A percentile compares a stretch with the other conserved stretches of the same genome.
Evolutionary conservation across 768 basidiomycete genomes (phyloP).

Genomic region (Amanita polypyramis): DNA sequence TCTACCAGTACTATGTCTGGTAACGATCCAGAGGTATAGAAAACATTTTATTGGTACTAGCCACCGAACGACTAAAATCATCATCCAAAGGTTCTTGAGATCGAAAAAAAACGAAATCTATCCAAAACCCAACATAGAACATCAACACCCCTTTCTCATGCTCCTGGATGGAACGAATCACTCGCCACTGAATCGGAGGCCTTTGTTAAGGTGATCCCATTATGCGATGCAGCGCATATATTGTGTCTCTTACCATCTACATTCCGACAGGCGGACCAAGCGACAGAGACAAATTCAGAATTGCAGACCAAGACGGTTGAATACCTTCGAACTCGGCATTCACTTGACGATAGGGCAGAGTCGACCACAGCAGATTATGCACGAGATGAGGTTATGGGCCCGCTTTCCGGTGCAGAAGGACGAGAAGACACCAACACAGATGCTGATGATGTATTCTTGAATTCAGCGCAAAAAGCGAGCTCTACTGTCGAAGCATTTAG

Average conservation of each 20-base stretch:
- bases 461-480: not conserved
- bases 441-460: not conserved
- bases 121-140: constrained; percentile 31
- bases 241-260: not conserved
- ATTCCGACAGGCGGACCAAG: constrained; percentile 29
- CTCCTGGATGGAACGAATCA: constrained; percentile 65
- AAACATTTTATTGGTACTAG: not conserved
- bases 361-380: constrained; percentile 27
- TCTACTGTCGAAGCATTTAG: constrained; percentile 1
- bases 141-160: constrained; percentile 38
- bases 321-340: constrained; percentile 28
- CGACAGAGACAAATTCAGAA: constrained; percentile 18
- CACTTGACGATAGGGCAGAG: constrained; percentile 18
- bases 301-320: constrained; percentile 33
- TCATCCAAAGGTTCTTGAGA: constrained; percentile 30
- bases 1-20: constrained; percentile 5
- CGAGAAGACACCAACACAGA: constrained; percentile 14
- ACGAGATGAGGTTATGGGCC: constrained; percentile 36
- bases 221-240: not conserved
- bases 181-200: constrained; percentile 61
- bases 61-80: not conserved
- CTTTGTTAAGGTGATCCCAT: constrained; percentile 38
- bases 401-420: constrained; percentile 26
- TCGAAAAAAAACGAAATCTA: constrained; percentile 43
- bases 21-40: constrained; percentile 5